Evolutionary conservation across 768 basidiomycete species (phyloP).

Genomic region (Porphyrellus cyaneotinctus): DNA sequence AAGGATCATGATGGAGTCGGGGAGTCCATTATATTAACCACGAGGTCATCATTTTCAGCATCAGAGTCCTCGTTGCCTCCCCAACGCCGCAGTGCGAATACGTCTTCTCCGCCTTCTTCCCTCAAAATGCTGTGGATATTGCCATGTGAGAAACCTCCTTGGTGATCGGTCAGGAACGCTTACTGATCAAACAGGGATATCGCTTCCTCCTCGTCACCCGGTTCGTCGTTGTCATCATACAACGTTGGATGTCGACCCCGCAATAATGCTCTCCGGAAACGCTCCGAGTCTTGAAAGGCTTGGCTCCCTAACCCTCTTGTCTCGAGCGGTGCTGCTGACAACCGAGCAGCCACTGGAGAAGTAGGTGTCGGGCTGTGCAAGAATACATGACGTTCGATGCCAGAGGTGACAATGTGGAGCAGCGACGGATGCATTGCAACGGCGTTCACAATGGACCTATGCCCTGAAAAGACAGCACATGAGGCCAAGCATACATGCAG

Average conservation of each 20-base stretch:
- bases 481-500: not conserved
- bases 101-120: constrained; percentile 53
- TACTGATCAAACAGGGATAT: constrained; percentile 74
- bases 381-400: constrained; percentile 66
- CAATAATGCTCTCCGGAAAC: constrained; percentile 37
- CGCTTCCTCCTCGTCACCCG: constrained; percentile 50
- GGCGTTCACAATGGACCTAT: constrained; percentile 75
- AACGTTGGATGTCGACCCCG: constrained; percentile 26
- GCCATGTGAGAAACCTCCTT: constrained; percentile 5
- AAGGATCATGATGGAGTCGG: constrained; percentile 10
- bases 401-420: constrained; percentile 63
- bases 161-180: constrained; percentile 22
- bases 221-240: constrained; percentile 26
- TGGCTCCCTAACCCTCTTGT: constrained; percentile 44
- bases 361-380: constrained; percentile 64
- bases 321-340: constrained; percentile 43
- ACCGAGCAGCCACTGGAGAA: constrained; percentile 45
- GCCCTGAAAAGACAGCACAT: constrained; percentile 40
- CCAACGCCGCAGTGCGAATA: constrained; percentile 47
- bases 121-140: constrained; percentile 48
- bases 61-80: constrained; percentile 28
- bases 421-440: constrained; percentile 68
- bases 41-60: constrained; percentile 19
- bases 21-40: constrained; percentile 25
- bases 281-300: constrained; percentile 31